Conservation (phyloP, 2,329 filamentous ascomycete genomes). For the Sporothrix sp. region DNA sequence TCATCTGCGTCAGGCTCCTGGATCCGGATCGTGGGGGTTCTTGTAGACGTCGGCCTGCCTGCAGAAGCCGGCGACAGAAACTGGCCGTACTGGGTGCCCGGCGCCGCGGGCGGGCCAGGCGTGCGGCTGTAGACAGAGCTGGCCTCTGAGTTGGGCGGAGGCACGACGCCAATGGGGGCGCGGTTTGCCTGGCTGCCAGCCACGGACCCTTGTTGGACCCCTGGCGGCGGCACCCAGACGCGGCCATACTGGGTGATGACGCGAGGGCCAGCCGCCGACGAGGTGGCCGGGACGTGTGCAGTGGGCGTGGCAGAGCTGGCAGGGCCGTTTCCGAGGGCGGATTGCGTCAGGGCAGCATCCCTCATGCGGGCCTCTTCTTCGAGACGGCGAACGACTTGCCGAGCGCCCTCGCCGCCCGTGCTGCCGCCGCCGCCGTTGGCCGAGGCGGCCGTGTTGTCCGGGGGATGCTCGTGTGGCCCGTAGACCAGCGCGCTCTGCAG, state of each 20-base stretch:
- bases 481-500: not conserved
- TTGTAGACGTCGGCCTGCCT: no score
- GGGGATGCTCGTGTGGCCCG: no score
- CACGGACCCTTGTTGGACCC: not conserved
- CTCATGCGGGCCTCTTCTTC: not conserved
- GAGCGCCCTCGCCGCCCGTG: not conserved
- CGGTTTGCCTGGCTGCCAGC: not conserved
- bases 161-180: not conserved
- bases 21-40: no score
- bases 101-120: no score
- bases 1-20: no score
- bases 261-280: not conserved
- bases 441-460: no score
- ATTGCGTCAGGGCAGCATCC: not conserved
- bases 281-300: no score
- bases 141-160: constrained; percentile 1
- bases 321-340: no score
- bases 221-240: not conserved
- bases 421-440: no score
- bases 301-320: no score
- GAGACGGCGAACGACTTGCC: constrained; percentile 1
- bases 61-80: not conserved
- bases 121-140: not conserved
- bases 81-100: not conserved
- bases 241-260: not conserved